Evolutionary conservation across 306 rosid species (phyloP).

Genomic region (Alnus glutinosa): DNA sequence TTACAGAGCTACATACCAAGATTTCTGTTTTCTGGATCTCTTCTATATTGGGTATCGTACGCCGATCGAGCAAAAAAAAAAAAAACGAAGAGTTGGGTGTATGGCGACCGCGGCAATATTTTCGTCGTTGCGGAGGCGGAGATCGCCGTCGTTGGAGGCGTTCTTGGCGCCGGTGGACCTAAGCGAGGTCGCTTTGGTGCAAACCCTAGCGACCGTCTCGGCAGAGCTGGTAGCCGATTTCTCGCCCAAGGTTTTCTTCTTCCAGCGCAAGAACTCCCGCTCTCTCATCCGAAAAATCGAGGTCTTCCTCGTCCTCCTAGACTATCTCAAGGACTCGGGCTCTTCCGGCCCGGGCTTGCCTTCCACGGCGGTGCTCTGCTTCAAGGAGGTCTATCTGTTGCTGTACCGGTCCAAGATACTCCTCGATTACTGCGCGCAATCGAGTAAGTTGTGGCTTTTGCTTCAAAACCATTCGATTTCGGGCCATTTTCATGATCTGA

Average conservation of each 20-base stretch:
- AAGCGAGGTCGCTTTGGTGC: conserved; percentile 62
- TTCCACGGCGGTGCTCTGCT: conserved; percentile 65
- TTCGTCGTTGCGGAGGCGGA: conserved; percentile 78
- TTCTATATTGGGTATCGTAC: background rate
- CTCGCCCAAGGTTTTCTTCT: conserved; percentile 45
- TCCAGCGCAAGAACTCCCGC: conserved; percentile 72
- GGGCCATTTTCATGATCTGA: conserved; percentile 89
- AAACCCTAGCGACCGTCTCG: conserved; percentile 59
- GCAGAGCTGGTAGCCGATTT: conserved; percentile 59
- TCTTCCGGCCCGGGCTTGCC: conserved; percentile 32
- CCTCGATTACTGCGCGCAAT: conserved; percentile 78
- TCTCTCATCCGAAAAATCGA: conserved; percentile 67
- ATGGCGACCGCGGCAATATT: conserved; percentile 93
- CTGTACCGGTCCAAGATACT: conserved; percentile 83
- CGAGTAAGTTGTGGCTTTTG: conserved; percentile 90
- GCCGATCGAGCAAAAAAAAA: too few relatives aligned
- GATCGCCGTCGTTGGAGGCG: conserved; percentile 86
- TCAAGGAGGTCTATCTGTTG: conserved; percentile 80
- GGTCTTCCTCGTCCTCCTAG: conserved; percentile 64
- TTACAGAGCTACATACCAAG: too few relatives aligned
- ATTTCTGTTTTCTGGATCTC: conserved; percentile 31
- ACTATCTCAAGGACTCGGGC: conserved; percentile 52
- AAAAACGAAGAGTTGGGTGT: background rate
- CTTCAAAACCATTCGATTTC: conserved; percentile 88
- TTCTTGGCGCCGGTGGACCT: conserved; percentile 92